Evolutionary conservation across 2,329 filamentous ascomycete genomes (phyloP).

Genomic region (Penicillium corylophilum): DNA sequence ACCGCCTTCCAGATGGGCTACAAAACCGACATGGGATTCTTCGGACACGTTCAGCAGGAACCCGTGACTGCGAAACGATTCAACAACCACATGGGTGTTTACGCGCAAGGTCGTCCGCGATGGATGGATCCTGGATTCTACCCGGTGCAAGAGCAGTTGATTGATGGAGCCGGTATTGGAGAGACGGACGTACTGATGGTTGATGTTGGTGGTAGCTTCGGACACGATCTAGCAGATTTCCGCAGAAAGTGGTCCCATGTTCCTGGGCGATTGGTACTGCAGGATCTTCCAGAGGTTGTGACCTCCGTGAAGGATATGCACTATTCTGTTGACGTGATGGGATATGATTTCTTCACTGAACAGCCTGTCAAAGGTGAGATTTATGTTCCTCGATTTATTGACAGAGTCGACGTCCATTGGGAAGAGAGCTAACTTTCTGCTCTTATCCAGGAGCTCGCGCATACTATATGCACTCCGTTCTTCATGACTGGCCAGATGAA

Average conservation of each 20-base stretch:
- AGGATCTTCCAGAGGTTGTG: constrained; percentile 49
- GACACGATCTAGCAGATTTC: constrained; percentile 45
- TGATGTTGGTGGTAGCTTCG: constrained; percentile 46
- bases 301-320: constrained; percentile 20
- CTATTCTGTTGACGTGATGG: constrained; percentile 32
- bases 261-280: constrained; percentile 48
- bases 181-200: constrained; percentile 33
- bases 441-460: constrained; percentile 28
- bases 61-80: constrained; percentile 22
- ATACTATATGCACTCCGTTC: constrained; percentile 36
- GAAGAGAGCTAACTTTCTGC: no score
- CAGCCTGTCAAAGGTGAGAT: constrained; percentile 48
- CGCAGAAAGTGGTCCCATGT: constrained; percentile 35
- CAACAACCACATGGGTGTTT: constrained; percentile 30
- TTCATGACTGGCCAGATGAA: constrained; percentile 35
- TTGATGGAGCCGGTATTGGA: constrained; percentile 7
- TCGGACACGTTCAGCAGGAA: constrained; percentile 26
- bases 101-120: constrained; percentile 27
- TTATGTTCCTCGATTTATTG: not conserved
- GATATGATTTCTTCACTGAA: constrained; percentile 49
- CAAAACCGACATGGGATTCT: constrained; percentile 27
- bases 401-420: no score
- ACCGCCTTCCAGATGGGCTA: constrained; percentile 28
- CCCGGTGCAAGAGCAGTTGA: constrained; percentile 22
- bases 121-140: constrained; percentile 36